Conservation (phyloP, 805 yeast species). For the Candida ortonii region DNA sequence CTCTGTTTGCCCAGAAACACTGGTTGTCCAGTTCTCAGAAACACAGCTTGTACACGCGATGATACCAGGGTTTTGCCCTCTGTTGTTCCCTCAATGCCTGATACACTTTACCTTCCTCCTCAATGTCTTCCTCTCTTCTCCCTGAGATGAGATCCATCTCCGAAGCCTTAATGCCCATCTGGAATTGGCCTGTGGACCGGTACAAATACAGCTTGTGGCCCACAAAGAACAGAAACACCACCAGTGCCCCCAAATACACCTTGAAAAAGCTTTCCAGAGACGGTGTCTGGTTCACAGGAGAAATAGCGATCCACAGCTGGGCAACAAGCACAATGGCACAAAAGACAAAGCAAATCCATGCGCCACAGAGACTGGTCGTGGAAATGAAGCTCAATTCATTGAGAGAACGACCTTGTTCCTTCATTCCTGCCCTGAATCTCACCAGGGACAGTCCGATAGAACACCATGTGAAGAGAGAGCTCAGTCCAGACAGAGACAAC, state of each 20-base stretch:
- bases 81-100: conserved; percentile 48
- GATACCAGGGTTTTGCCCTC: conserved; percentile 27
- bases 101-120: conserved; percentile 22
- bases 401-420: conserved; percentile 38
- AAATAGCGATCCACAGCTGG: conserved; percentile 49
- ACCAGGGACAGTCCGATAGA: conserved; percentile 43
- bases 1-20: too few species aligned
- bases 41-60: conserved; percentile 43
- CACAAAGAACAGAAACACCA: conserved; percentile 40
- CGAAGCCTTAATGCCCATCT: conserved; percentile 15
- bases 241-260: conserved; percentile 46
- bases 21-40: conserved; percentile 42
- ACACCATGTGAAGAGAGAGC: conserved; percentile 49
- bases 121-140: conserved; percentile 19
- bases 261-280: conserved; percentile 40
- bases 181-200: conserved; percentile 8
- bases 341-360: conserved; percentile 37
- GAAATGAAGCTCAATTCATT: conserved; percentile 42
- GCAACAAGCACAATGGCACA: conserved; percentile 38
- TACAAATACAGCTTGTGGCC: conserved; percentile 38
- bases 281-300: conserved; percentile 36
- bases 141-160: conserved; percentile 25
- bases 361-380: conserved; percentile 42
- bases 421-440: conserved; percentile 46
- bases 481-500: conserved; percentile 47